Evolutionary conservation across 345 rosid species (phyloP).

Genomic region (Linum trigynum): DNA sequence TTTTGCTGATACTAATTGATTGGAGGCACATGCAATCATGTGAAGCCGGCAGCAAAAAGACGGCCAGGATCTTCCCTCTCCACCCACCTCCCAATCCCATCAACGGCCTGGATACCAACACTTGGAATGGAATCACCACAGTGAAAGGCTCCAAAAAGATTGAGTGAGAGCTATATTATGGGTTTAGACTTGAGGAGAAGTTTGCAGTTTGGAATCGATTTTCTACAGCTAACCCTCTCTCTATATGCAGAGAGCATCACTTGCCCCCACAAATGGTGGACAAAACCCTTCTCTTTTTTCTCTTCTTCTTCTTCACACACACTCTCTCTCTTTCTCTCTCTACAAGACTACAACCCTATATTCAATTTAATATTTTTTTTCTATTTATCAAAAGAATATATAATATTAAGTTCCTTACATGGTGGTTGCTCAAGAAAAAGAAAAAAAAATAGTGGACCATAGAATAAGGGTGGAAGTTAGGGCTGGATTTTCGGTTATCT

Average conservation of each 20-base stretch:
- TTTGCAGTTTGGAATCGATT: too few relatives aligned
- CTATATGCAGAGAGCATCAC: not conserved
- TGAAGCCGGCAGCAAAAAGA: constrained; percentile 26
- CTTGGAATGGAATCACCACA: not conserved
- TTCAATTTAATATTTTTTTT: constrained; percentile 8
- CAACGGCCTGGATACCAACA: constrained; percentile 9
- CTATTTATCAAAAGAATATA: not conserved
- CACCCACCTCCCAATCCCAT: not conserved
- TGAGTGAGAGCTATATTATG: too few relatives aligned
- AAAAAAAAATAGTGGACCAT: constrained; percentile 6
- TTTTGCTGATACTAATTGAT: constrained; percentile 31
- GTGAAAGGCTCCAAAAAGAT: too few relatives aligned
- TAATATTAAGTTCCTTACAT: not conserved
- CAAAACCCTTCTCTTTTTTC: constrained; percentile 3
- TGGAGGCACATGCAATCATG: constrained; percentile 60
- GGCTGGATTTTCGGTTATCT: too few relatives aligned
- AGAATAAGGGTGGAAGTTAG: constrained; percentile 10
- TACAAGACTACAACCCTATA: too few relatives aligned
- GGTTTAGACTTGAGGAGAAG: too few relatives aligned
- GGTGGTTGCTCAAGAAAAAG: too few relatives aligned
- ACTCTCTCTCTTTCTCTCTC: too few relatives aligned
- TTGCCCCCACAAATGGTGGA: constrained; percentile 6
- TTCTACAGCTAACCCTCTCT: too few relatives aligned
- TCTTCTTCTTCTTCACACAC: too few relatives aligned
- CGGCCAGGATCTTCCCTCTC: constrained; percentile 23